These are phyloP conservation scores for Suillus decipiens DNA, from an alignment of 768 basidiomycete genomes.

Conservation along the genomic window DNA sequence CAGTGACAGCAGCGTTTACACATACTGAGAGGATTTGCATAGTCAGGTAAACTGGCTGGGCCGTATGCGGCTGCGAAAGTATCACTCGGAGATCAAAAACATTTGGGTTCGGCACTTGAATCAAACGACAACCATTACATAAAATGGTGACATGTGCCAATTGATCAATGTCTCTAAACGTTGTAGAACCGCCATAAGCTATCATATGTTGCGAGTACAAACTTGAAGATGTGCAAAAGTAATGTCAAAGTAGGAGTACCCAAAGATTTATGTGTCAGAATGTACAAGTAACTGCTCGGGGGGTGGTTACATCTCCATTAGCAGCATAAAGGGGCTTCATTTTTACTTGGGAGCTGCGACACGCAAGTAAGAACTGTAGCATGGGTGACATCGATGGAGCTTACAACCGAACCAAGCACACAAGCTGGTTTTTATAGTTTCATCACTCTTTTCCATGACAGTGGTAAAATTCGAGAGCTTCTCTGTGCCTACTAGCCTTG, in stretches of 20 bases:
- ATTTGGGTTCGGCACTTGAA: too few species aligned
- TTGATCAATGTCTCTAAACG: too few species aligned
- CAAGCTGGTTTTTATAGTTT: neutral
- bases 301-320: neutral
- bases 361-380: neutral
- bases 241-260: neutral
- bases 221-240: too few species aligned
- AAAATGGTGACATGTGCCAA: too few species aligned
- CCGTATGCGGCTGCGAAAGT: too few species aligned
- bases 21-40: too few species aligned
- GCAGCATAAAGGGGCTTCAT: neutral
- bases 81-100: too few species aligned
- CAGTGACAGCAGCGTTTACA: too few species aligned
- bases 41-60: too few species aligned
- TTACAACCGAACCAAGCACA: neutral
- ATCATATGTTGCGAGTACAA: too few species aligned
- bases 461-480: neutral
- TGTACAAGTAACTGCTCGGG: neutral
- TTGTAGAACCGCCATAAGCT: too few species aligned
- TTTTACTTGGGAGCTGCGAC: neutral
- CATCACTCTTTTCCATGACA: neutral
- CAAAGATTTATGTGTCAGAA: neutral
- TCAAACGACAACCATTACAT: too few species aligned
- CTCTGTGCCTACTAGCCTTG: neutral
- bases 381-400: neutral